Conservation (phyloP, 768 basidiomycete genomes). For the Saitozyma podzolica region DNA sequence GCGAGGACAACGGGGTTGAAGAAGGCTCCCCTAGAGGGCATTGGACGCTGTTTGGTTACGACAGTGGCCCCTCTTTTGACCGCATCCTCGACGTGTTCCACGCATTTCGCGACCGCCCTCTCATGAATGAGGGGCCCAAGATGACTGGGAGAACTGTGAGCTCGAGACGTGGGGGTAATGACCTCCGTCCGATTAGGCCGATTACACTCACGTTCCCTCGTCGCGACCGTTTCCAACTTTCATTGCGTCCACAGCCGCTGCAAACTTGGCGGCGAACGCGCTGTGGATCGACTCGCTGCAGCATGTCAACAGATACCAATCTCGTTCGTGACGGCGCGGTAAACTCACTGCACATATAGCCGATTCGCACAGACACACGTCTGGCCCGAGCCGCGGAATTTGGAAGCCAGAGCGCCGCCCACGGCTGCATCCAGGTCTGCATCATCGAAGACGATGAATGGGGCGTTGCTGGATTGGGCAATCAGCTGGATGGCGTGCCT, state of each 20-base stretch:
- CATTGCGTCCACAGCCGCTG: slow-evolving; percentile 60
- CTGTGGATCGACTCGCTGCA: slow-evolving; percentile 72
- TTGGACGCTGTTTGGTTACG: slow-evolving; percentile 75
- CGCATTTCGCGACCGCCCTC: no score
- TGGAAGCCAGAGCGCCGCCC: slow-evolving; percentile 60
- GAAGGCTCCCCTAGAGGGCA: slow-evolving; percentile 57
- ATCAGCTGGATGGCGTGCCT: slow-evolving; percentile 53
- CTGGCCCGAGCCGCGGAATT: slow-evolving; percentile 52
- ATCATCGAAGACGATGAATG: slow-evolving; percentile 94
- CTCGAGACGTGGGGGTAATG: neutral
- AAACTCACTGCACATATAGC: slow-evolving; percentile 72
- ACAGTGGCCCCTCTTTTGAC: slow-evolving; percentile 79
- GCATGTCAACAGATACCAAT: no score
- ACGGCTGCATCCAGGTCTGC: slow-evolving; percentile 91
- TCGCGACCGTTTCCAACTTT: slow-evolving; percentile 90
- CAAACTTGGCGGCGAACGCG: slow-evolving; percentile 83
- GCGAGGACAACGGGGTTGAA: slow-evolving; percentile 75
- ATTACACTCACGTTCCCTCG: slow-evolving; percentile 60
- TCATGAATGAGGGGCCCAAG: no score
- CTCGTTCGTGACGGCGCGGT: no score
- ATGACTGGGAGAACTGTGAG: no score
- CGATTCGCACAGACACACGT: slow-evolving; percentile 63
- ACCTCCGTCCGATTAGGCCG: neutral
- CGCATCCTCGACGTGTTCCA: slow-evolving; percentile 80
- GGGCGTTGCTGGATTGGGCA: slow-evolving; percentile 74